phyloP scores from a whole-genome alignment of 2,329 filamentous ascomycete genomes.

The Acrodontium crateriforme region DNA sequence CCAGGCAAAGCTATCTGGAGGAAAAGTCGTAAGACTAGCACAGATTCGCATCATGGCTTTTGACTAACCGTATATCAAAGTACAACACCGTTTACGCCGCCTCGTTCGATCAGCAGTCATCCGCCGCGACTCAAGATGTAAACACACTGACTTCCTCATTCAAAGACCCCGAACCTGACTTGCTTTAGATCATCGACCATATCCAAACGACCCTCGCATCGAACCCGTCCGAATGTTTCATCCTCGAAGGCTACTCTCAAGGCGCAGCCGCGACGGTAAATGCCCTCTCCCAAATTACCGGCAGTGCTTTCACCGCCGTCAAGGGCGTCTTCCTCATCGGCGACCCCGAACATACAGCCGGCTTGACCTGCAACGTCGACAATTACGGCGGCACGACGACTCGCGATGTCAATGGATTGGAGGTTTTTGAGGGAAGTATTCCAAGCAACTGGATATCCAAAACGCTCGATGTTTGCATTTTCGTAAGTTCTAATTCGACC shows the following conservation, averaged over 20 bases:
- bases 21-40: conserved; percentile 8
- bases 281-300: conserved; percentile 21
- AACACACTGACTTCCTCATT: background rate
- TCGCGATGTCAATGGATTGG: conserved; percentile 18
- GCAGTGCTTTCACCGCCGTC: conserved; percentile 21
- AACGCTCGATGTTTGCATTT: conserved; percentile 25
- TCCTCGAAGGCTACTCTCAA: conserved; percentile 26
- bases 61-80: conserved; percentile 1
- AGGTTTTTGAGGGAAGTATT: conserved; percentile 10
- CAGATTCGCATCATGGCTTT: background rate
- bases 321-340: conserved; percentile 26
- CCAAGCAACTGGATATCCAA: conserved; percentile 22
- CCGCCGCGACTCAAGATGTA: conserved; percentile 17
- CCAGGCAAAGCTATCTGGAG: conserved; percentile 16
- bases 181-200: conserved; percentile 19
- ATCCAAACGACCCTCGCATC: conserved; percentile 14
- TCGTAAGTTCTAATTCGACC: conserved; percentile 10
- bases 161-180: conserved; percentile 1
- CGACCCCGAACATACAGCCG: conserved; percentile 20
- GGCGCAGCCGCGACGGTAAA: conserved; percentile 24
- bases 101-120: conserved; percentile 14
- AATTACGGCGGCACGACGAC: conserved; percentile 22
- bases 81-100: conserved; percentile 25
- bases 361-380: conserved; percentile 24
- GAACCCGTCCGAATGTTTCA: conserved; percentile 21